Base-by-base conservation (phyloP, 208 protist species). In the Trypanosoma conorhini region DNA sequence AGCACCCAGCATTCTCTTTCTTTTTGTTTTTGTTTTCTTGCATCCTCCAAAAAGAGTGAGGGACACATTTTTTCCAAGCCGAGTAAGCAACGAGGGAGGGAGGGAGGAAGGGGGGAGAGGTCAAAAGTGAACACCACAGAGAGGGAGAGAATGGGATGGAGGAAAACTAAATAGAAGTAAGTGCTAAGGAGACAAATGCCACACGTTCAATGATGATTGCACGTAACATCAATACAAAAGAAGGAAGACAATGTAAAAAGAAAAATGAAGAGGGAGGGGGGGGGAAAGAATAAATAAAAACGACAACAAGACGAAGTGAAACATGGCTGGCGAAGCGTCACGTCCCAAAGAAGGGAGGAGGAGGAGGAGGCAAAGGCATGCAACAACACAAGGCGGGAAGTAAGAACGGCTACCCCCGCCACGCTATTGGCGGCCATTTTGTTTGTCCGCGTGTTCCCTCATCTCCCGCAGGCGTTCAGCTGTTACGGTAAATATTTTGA, bases 401-500 rank as follows among this genome's bases (percentile, higher is more conserved):
- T 5, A 26, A 51, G 24, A 30, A 26, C 55, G 65, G 17, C 38
- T 19, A 57, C 57, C 33, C 26, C 17, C n/a, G 42, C 12, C 21
- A 17, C 35, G 12, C 48, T 83, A 80, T 62, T 84, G 79, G 60
- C 82, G 83, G 0, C 70, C 78, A 22, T 70, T 69, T 56, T 90
- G 76, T 66, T 86, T 84, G 17, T 89, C 86, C 12, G 87, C 86
- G 51, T 85, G 81, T 19, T 92, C 85, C 21, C 85, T 82, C 87
- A 95, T 91, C 58, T 79, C 81, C 46, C 76, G 76, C 28, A 95
- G 80, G 26, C 82, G 81, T 33, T 91, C 87, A 24, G 89, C 85
- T 1, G 89, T 93, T 12, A 95, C 89, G 10, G 83, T 89, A 69
- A 95, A 95, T 58, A 95, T 92, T 64, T 91, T 79, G n/a, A 95